Conservation (phyloP, 148 eudicot genomes). For the Vaccinium myrtillus region DNA sequence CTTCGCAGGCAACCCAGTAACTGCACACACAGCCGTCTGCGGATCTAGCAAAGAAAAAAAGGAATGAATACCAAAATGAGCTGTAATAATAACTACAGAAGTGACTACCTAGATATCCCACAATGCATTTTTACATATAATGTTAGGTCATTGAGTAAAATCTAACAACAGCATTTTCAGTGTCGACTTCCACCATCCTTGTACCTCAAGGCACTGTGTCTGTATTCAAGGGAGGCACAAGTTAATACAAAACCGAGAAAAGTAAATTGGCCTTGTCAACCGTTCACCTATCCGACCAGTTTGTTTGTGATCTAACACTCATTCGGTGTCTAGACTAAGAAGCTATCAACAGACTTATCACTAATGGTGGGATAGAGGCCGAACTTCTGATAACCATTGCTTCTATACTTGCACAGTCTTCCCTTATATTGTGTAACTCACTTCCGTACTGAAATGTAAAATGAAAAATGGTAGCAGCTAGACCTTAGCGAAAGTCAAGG, state of each 20-base stretch:
- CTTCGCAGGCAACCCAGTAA: slow-evolving; percentile 92
- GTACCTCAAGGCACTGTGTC: neutral
- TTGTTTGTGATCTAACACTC: neutral
- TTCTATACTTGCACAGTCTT: neutral
- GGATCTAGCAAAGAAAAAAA: slow-evolving; percentile 55
- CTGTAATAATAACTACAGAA: neutral
- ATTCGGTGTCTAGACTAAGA: neutral
- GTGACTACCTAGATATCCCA: neutral
- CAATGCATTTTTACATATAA: neutral
- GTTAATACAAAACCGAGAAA: neutral
- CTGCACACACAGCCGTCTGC: slow-evolving; percentile 61
- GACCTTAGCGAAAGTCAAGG: neutral
- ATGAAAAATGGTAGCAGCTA: neutral
- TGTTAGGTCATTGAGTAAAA: neutral
- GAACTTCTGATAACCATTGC: neutral
- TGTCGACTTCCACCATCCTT: neutral
- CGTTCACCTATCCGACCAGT: neutral
- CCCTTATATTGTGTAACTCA: neutral
- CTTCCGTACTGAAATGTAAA: neutral
- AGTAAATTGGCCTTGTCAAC: neutral
- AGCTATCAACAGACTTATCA: neutral
- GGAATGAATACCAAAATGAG: slow-evolving; percentile 15
- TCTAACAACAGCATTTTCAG: neutral
- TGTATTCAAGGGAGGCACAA: neutral
- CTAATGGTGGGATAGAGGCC: neutral